Evolutionary conservation across 495 filamentous ascomycete genomes (phyloP).

Genomic region (Aspergillus steynii): DNA sequence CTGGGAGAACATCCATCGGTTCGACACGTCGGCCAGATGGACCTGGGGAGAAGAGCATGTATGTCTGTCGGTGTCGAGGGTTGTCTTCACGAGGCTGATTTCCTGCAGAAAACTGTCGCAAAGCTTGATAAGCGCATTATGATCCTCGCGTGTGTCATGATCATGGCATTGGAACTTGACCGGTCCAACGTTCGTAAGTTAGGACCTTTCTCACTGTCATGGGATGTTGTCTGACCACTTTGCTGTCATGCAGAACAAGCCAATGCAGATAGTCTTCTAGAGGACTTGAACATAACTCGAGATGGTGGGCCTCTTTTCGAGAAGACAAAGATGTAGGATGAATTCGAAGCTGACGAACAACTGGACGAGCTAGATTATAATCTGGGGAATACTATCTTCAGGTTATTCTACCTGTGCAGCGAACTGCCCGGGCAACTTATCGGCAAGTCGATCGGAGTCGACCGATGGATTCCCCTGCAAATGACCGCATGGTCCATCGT

Average conservation of each 20-base stretch:
- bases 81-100: background rate
- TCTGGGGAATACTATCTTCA: conserved; percentile 30
- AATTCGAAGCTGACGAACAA: background rate
- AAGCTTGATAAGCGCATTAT: conserved; percentile 55
- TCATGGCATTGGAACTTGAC: conserved; percentile 21
- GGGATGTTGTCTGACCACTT: background rate
- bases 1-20: conserved; percentile 54
- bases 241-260: conserved; percentile 33
- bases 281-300: conserved; percentile 53
- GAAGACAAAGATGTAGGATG: background rate
- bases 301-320: conserved; percentile 32
- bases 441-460: conserved; percentile 66
- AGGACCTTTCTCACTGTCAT: too few species aligned
- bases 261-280: conserved; percentile 54
- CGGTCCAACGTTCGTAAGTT: conserved; percentile 13
- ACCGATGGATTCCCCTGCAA: conserved; percentile 74
- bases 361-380: conserved; percentile 27
- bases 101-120: conserved; percentile 17
- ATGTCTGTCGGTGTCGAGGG: background rate
- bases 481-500: conserved; percentile 71
- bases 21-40: conserved; percentile 54
- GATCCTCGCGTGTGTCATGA: conserved; percentile 51
- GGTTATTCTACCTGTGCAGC: conserved; percentile 25
- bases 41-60: conserved; percentile 49
- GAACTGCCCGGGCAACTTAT: conserved; percentile 70